phyloP scores from a whole-genome alignment of 306 rosid species.

The Malus sylvestris region DNA sequence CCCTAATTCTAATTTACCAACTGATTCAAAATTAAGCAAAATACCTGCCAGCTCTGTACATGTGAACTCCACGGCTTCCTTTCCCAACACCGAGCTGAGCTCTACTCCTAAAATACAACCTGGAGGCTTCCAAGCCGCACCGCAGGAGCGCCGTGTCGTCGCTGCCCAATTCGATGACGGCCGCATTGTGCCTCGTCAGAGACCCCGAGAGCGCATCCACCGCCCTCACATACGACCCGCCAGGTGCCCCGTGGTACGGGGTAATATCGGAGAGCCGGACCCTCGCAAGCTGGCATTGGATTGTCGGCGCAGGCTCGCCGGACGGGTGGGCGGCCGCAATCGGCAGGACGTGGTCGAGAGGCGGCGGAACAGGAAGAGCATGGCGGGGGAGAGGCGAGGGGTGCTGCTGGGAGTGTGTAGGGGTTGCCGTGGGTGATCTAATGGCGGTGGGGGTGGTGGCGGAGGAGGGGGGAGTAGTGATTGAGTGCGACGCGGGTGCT shows the following conservation, averaged over 20 bases:
- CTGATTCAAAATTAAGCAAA: background rate
- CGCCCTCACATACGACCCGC: slow-evolving; percentile 51
- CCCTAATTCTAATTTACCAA: background rate
- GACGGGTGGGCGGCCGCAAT: slow-evolving; percentile 38
- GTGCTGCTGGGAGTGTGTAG: slow-evolving; percentile 11
- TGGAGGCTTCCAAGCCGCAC: slow-evolving; percentile 79
- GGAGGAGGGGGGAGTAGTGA: slow-evolving; percentile 44
- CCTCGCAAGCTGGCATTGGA: slow-evolving; percentile 42
- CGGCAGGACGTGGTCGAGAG: slow-evolving; percentile 39
- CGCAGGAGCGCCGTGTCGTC: slow-evolving; percentile 67
- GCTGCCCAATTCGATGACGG: slow-evolving; percentile 59
- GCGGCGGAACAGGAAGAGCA: slow-evolving; percentile 25
- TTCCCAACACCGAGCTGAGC: slow-evolving; percentile 55
- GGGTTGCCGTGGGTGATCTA: slow-evolving; percentile 56
- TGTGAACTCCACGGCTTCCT: slow-evolving; percentile 71
- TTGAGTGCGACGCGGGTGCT: slow-evolving; percentile 54
- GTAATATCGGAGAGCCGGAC: slow-evolving; percentile 76
- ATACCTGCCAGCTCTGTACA: slow-evolving; percentile 93
- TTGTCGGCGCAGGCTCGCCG: slow-evolving; percentile 31
- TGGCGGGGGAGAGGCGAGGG: slow-evolving; percentile 45
- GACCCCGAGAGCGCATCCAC: slow-evolving; percentile 66
- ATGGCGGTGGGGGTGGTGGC: slow-evolving; percentile 26
- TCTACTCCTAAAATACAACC: slow-evolving; percentile 68
- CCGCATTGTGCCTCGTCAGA: slow-evolving; percentile 83
- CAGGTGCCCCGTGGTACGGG: slow-evolving; percentile 72